Base-by-base conservation (phyloP, 306 rosid species). In the Quercus rubra region DNA sequence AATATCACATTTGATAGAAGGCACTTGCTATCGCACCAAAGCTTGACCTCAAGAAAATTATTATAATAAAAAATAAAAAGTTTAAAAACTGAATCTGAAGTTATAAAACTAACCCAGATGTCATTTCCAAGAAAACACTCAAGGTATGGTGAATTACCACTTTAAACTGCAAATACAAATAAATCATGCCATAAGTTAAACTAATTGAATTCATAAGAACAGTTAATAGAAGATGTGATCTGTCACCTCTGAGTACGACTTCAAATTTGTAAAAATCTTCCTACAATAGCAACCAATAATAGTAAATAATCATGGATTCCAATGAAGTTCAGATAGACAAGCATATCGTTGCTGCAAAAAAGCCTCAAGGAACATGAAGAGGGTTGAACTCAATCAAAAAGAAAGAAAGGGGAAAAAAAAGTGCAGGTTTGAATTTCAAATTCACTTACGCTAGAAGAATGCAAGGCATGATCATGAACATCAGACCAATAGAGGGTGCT, bases 381-480 rank as follows among this genome's bases (percentile, higher is more conserved):
- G 52, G 14, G 52, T 46, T 62, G 46, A 78, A 70, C 80, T 67
- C 35, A 70, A 63, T n/a, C 17, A 58, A 38, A 80, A 74, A 23
- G 20, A 51, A 27, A 55, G 41, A 58, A 73, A 62, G 76, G 13
- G 52, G 14, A 35, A 35, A 35, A 21, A 35, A 35, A 35, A 8
- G 41, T 6, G 1, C 41, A 35, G 41, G 14, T 9, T 43, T 43
- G 51, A 43, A 43, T 10, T 43, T 43, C 51, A 78, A 70, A 27
- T 52, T 78, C 54, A 77, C 77, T 84, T 90, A 96, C 94, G 98
- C 91, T 96, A 9, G 99, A 96, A 79, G 97, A 93, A 86, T 93
- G 98, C 93, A 96, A 91, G 75, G 98, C 99, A 86, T 96, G 98
- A 81, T 96, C 99, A 72, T 98, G 98, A 5, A 93, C 94, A 61